Base-by-base conservation (phyloP, 768 basidiomycete species). In the Leccinum fibrillosum region DNA sequence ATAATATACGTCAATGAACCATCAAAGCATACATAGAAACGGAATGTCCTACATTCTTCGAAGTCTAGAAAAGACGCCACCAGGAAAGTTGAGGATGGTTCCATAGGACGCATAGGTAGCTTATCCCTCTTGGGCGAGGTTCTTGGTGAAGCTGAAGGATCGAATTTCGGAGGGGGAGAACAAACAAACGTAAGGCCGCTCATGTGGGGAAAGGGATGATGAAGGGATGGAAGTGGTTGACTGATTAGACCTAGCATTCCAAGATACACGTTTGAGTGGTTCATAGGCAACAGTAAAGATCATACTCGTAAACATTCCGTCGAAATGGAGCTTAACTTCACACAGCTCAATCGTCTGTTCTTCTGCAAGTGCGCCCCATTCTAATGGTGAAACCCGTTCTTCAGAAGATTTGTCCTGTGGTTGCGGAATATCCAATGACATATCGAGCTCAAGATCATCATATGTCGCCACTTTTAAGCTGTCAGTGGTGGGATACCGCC, bases 321-420 rank as follows among this genome's bases (percentile, higher is more conserved):
- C 80, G 53, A 80, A 81, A 34, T 74, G 70, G 15, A 89, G 65
- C 28, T 77, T 77, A 10, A 88, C 77, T 70, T 88, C 84, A 54
- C 76, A 83, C n/a, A 90, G 60, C 35, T 86, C 82, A 59, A 90
- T 81, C 2, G 69, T 76, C 7, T 75, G 72, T 53, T 88, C 86
- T 66, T 88, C 86, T 5, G 83, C 81, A 72, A 81, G 82, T 47
- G 75, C 71, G 50, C 86, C 85, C 80, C 81, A 79, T 44, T 79
- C 74, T 4, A 70, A 54, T 10, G 68, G 52, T 26, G 65, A 56
- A 17, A 54, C 50, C 28, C 47, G 60, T n/a, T 74, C 69, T n/a
- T 69, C 71, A n/a, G 59, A 37, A 37, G 55, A 52, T n/a, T 50
- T 50, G 19, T 51, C 53, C 9, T 52, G 58, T 7, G 70, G 25